Evolutionary conservation across 179 eudicot species (phyloP).

Genomic region (Spergularia azorica): DNA sequence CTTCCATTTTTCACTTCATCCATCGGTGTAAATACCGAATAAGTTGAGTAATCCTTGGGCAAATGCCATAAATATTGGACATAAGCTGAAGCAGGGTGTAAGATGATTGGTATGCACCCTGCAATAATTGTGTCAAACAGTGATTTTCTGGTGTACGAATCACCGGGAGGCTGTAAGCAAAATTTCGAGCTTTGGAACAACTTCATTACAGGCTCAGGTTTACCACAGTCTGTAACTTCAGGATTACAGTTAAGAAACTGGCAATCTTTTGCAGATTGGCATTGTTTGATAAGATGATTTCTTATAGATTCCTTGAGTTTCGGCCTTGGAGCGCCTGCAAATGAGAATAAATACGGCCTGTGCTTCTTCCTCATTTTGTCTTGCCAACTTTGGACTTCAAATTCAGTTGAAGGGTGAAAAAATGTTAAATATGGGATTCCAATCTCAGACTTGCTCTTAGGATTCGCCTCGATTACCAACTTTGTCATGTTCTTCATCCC

Average conservation of each 20-base stretch:
- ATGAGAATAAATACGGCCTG: slow-evolving; percentile 37
- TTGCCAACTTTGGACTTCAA: slow-evolving; percentile 31
- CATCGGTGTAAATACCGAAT: slow-evolving; percentile 28
- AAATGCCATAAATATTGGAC: slow-evolving; percentile 36
- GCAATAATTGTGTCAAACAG: too few relatives aligned
- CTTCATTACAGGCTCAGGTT: slow-evolving; percentile 25
- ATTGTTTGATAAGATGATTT: slow-evolving; percentile 35
- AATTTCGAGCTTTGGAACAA: slow-evolving; percentile 30
- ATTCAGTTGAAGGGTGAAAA: slow-evolving; percentile 40
- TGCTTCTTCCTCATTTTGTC: slow-evolving; percentile 16
- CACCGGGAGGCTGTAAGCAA: slow-evolving; percentile 34
- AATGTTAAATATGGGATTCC: slow-evolving; percentile 41
- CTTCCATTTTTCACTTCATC: slow-evolving; percentile 25
- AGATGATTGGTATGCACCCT: too few relatives aligned
- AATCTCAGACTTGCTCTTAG: slow-evolving; percentile 27
- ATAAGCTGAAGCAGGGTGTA: not conserved
- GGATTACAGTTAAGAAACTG: slow-evolving; percentile 10
- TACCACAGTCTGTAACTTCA: slow-evolving; percentile 3
- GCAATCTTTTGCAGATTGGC: slow-evolving; percentile 21
- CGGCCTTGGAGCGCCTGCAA: slow-evolving; percentile 43
- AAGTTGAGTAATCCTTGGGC: slow-evolving; percentile 25
- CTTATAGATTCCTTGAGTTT: slow-evolving; percentile 28
- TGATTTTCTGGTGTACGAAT: too few relatives aligned
- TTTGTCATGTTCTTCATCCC: slow-evolving; percentile 16
- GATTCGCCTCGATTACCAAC: slow-evolving; percentile 35